phyloP scores from a whole-genome alignment of 2,329 filamentous ascomycete species.

The Coleophoma eucalyptorum region DNA sequence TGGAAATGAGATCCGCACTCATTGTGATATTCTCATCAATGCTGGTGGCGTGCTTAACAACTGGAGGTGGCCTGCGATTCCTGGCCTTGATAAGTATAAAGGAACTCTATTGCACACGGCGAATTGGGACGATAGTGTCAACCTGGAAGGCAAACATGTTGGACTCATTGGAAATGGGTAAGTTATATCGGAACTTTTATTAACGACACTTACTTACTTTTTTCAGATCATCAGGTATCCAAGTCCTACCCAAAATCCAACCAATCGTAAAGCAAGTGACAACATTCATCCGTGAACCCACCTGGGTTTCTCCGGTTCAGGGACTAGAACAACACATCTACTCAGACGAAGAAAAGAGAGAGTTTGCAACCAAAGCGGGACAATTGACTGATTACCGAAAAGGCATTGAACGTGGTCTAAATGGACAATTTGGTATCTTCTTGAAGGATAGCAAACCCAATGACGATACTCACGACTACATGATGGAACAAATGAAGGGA shows the following conservation, averaged over 20 bases:
- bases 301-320: slow-evolving; percentile 41
- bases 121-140: slow-evolving; percentile 37
- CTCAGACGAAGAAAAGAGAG: slow-evolving; percentile 32
- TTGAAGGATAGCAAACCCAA: slow-evolving; percentile 36
- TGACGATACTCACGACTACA: slow-evolving; percentile 35
- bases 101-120: slow-evolving; percentile 40
- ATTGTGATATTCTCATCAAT: slow-evolving; percentile 16
- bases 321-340: slow-evolving; percentile 40
- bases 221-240: slow-evolving; percentile 35
- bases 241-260: slow-evolving; percentile 42
- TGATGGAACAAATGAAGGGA: slow-evolving; percentile 35
- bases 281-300: slow-evolving; percentile 44
- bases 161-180: slow-evolving; percentile 40
- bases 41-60: slow-evolving; percentile 33
- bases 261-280: slow-evolving; percentile 36
- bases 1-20: slow-evolving; percentile 10
- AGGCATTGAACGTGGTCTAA: slow-evolving; percentile 32
- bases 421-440: slow-evolving; percentile 43
- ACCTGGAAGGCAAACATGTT: slow-evolving; percentile 33
- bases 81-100: slow-evolving; percentile 36
- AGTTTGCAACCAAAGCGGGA: slow-evolving; percentile 29
- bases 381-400: slow-evolving; percentile 39
- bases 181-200: slow-evolving; percentile 4
- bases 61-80: slow-evolving; percentile 44
- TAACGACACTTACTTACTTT: slow-evolving; percentile 17